Evolutionary conservation across 2,329 filamentous ascomycete species (phyloP).

Genomic region (Trichoderma sp.): DNA sequence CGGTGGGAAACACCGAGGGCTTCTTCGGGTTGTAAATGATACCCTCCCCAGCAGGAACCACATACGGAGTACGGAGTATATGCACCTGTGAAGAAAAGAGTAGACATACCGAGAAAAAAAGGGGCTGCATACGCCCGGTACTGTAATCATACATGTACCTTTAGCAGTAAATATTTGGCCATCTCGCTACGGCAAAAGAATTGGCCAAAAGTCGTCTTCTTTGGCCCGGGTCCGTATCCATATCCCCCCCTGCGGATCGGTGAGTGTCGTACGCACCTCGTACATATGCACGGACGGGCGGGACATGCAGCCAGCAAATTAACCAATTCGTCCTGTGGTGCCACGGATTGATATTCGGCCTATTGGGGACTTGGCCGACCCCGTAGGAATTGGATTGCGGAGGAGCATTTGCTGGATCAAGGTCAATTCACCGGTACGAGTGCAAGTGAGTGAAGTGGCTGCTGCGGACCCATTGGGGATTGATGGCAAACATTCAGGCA

Average conservation of each 20-base stretch:
- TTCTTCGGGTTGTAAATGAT: background rate
- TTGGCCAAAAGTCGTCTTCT: background rate
- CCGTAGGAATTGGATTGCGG: background rate
- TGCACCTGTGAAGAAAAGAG: background rate
- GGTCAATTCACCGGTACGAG: background rate
- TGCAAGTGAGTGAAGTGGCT: background rate
- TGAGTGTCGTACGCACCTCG: slow-evolving; percentile 13
- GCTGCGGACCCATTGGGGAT: background rate
- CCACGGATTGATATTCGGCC: background rate
- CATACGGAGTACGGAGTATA: background rate
- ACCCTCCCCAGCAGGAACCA: background rate
- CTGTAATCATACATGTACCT: background rate
- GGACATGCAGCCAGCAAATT: slow-evolving; percentile 12
- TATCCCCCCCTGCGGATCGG: background rate
- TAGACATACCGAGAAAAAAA: background rate
- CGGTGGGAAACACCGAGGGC: background rate
- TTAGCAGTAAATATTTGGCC: background rate
- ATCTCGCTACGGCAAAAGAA: background rate
- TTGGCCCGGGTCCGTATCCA: background rate
- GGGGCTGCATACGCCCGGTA: background rate
- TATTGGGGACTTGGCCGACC: background rate
- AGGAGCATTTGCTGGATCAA: background rate
- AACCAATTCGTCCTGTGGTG: slow-evolving; percentile 3
- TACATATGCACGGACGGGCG: slow-evolving; percentile 13
- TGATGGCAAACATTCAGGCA: background rate